Conservation (phyloP, 1,284 basidiomycete species). For the Inonotus hispidus region DNA sequence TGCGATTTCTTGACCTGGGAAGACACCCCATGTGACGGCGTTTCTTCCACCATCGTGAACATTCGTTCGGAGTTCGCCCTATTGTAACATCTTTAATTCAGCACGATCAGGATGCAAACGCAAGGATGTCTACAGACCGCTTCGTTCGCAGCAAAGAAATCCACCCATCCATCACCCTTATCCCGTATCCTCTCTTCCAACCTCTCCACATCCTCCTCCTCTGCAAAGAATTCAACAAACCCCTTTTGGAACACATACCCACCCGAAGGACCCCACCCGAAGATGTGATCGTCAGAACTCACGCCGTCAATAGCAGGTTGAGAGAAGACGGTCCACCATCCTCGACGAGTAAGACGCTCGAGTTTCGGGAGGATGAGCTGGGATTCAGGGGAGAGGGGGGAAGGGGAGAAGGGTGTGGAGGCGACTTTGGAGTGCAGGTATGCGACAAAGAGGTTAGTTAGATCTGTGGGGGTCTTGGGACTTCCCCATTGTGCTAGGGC, state of each 20-base stretch:
- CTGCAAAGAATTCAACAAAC: slow-evolving; percentile 95
- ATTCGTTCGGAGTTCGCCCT: slow-evolving; percentile 85
- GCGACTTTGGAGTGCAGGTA: slow-evolving; percentile 70
- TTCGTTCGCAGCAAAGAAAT: slow-evolving; percentile 82
- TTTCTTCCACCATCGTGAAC: slow-evolving; percentile 78
- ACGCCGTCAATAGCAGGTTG: slow-evolving; percentile 91
- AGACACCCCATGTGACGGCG: slow-evolving; percentile 98
- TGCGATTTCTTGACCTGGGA: slow-evolving; percentile 92
- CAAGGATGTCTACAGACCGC: slow-evolving; percentile 42
- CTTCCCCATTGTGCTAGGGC: slow-evolving; percentile 77
- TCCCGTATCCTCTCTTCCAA: slow-evolving; percentile 57
- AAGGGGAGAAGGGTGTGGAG: slow-evolving; percentile 87
- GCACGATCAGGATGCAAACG: not conserved
- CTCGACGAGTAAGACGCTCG: slow-evolving; percentile 66
- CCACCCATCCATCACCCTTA: slow-evolving; percentile 61
- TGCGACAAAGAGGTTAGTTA: slow-evolving; percentile 75
- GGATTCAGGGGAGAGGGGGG: slow-evolving; percentile 83
- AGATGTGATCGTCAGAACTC: slow-evolving; percentile 65
- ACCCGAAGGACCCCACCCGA: slow-evolving; percentile 90
- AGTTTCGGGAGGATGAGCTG: slow-evolving; percentile 76
- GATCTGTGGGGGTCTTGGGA: slow-evolving; percentile 65
- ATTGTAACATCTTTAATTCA: slow-evolving; percentile 2
- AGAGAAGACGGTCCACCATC: slow-evolving; percentile 96
- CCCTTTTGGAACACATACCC: slow-evolving; percentile 98
- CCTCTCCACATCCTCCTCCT: slow-evolving; percentile 53